Conservation (phyloP, 306 rosid species). For the Lithocarpus polystachyus region DNA sequence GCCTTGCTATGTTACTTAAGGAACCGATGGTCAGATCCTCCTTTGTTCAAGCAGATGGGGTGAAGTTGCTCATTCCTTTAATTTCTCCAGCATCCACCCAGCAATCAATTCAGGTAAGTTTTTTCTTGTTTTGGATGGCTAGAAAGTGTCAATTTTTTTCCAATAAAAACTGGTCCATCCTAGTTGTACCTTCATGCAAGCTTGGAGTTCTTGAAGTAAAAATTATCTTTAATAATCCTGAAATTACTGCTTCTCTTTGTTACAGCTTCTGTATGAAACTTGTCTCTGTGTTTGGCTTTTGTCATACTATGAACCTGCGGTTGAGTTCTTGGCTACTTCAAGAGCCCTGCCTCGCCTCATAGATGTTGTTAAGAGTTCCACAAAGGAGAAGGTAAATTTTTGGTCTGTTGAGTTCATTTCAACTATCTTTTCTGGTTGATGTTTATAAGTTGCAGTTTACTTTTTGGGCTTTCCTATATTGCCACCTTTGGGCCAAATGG, state of each 20-base stretch:
- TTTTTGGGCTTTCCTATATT: not conserved
- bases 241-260: slow-evolving; percentile 35
- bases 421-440: not conserved
- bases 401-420: slow-evolving; percentile 14
- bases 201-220: not conserved
- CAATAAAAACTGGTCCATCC: slow-evolving; percentile 1
- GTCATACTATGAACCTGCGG: slow-evolving; percentile 92
- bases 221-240: not conserved
- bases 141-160: not conserved
- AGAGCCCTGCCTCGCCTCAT: slow-evolving; percentile 85
- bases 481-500: too few species aligned
- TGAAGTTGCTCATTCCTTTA: slow-evolving; percentile 88
- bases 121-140: slow-evolving; percentile 9
- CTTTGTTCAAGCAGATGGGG: slow-evolving; percentile 88
- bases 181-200: slow-evolving; percentile 5
- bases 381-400: slow-evolving; percentile 88
- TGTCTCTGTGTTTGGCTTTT: slow-evolving; percentile 95
- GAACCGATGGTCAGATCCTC: slow-evolving; percentile 86
- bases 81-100: slow-evolving; percentile 95
- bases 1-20: slow-evolving; percentile 82
- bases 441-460: not conserved
- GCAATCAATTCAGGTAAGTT: slow-evolving; percentile 88
- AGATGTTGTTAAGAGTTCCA: slow-evolving; percentile 88
- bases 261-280: slow-evolving; percentile 92
- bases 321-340: slow-evolving; percentile 90